Percentiles rank a stretch among this genome's conserved stretches.
phyloP scores from a whole-genome alignment of 371 early-diverging fungal genomes.

The Massospora cicadina region DNA sequence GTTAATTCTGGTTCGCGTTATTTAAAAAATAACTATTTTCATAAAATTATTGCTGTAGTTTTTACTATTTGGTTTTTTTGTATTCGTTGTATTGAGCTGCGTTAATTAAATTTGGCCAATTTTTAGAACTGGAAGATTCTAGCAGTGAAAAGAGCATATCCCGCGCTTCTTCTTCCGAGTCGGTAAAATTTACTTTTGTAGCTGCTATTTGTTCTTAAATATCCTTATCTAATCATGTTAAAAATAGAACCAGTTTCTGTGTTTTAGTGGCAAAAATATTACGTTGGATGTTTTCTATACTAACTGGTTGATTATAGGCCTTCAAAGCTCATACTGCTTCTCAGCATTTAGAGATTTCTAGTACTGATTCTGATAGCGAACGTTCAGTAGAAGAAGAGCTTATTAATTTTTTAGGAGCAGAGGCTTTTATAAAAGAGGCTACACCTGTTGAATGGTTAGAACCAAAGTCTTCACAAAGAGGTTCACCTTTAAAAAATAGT shows the following conservation, averaged over 20 bases:
- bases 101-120: no score
- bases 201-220: neutral
- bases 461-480: neutral
- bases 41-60: no score
- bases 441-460: neutral
- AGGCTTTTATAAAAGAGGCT: neutral
- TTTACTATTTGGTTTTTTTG: no score
- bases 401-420: neutral
- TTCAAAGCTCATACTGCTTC: neutral
- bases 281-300: neutral
- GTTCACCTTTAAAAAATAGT: neutral
- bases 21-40: no score
- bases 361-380: neutral
- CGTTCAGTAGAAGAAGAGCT: neutral
- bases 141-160: no score
- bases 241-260: neutral
- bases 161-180: no score
- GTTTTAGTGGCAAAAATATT: neutral
- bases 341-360: no score
- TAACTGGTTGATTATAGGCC: neutral
- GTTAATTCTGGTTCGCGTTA: no score
- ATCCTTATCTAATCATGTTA: neutral
- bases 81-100: no score
- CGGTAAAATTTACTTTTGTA: no score
- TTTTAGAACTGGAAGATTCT: no score